phyloP scores from a whole-genome alignment of 495 filamentous ascomycete species.

The Penicillium samsonianum region DNA sequence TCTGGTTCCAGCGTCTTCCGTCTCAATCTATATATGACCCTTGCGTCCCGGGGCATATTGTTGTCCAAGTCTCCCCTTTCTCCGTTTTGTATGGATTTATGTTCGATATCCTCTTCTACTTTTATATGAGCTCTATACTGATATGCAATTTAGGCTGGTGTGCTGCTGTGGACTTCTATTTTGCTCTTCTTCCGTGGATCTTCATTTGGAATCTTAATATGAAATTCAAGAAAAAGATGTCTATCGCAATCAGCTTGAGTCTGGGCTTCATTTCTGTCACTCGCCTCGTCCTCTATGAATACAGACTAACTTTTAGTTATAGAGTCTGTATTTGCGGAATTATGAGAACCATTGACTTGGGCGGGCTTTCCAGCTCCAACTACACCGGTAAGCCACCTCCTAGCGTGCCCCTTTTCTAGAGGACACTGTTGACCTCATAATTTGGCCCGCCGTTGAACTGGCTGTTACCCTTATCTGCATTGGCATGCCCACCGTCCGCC shows the following conservation, averaged over 20 bases:
- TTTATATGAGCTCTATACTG: neutral
- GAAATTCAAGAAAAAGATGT: slow-evolving; percentile 28
- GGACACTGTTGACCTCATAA: slow-evolving; percentile 22
- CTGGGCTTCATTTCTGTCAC: slow-evolving; percentile 22
- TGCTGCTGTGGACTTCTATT: slow-evolving; percentile 28
- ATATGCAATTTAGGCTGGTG: slow-evolving; percentile 19
- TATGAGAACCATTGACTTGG: slow-evolving; percentile 21
- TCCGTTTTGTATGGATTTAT: slow-evolving; percentile 23
- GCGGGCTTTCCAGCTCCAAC: slow-evolving; percentile 21
- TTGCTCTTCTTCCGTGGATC: slow-evolving; percentile 26
- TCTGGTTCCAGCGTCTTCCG: slow-evolving; percentile 22
- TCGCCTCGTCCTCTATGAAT: neutral
- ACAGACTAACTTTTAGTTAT: neutral
- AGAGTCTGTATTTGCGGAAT: slow-evolving; percentile 26
- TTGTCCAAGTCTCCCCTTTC: slow-evolving; percentile 20
- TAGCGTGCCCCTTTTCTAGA: slow-evolving; percentile 4
- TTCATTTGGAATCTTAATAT: slow-evolving; percentile 31
- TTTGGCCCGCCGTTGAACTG: slow-evolving; percentile 27
- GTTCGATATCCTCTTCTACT: neutral
- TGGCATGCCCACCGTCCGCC: slow-evolving; percentile 24
- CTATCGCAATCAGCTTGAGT: slow-evolving; percentile 26
- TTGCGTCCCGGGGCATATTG: slow-evolving; percentile 16
- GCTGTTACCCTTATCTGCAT: slow-evolving; percentile 27
- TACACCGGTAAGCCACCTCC: slow-evolving; percentile 19
- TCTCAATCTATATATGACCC: slow-evolving; percentile 23